phyloP scores from a whole-genome alignment of 345 rosid genomes.

The Triadica sebifera region DNA sequence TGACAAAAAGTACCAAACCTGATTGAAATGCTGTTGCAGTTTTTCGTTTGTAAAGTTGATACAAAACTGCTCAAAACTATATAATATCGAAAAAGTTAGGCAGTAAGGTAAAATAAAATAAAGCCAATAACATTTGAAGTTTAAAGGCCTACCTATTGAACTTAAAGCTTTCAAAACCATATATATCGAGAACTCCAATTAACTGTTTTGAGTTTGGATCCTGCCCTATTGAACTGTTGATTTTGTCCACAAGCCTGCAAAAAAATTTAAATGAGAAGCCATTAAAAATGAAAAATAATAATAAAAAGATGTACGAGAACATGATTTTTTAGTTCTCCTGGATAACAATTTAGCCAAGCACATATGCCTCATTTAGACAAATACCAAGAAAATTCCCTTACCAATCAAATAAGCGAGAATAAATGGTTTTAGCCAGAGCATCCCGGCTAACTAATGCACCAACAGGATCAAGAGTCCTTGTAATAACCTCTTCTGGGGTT shows the following conservation, averaged over 20 bases:
- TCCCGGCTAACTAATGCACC: slow-evolving; percentile 90
- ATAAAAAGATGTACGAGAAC: background rate
- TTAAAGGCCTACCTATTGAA: slow-evolving; percentile 65
- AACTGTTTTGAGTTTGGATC: slow-evolving; percentile 94
- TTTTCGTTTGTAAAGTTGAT: slow-evolving; percentile 98
- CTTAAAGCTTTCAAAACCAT: slow-evolving; percentile 98
- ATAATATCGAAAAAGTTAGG: slow-evolving; percentile 22
- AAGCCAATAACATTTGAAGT: slow-evolving; percentile 21
- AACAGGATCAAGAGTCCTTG: slow-evolving; percentile 89
- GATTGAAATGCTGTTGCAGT: slow-evolving; percentile 98
- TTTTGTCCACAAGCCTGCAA: slow-evolving; percentile 92
- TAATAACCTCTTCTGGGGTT: slow-evolving; percentile 98
- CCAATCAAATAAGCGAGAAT: slow-evolving; percentile 99
- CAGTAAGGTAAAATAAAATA: slow-evolving; percentile 12
- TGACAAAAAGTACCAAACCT: slow-evolving; percentile 45
- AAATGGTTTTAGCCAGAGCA: slow-evolving; percentile 91
- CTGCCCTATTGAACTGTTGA: slow-evolving; percentile 92
- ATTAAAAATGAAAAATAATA: background rate
- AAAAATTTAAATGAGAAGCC: slow-evolving; percentile 15
- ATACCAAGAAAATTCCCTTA: slow-evolving; percentile 32
- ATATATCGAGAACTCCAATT: slow-evolving; percentile 98
- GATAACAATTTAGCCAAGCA: background rate
- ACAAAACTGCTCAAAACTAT: slow-evolving; percentile 97
- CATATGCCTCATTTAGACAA: background rate
- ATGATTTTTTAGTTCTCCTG: background rate